Base-by-base conservation (phyloP, 2,329 filamentous ascomycete species). In the Coniochaeta hoffmannii region DNA sequence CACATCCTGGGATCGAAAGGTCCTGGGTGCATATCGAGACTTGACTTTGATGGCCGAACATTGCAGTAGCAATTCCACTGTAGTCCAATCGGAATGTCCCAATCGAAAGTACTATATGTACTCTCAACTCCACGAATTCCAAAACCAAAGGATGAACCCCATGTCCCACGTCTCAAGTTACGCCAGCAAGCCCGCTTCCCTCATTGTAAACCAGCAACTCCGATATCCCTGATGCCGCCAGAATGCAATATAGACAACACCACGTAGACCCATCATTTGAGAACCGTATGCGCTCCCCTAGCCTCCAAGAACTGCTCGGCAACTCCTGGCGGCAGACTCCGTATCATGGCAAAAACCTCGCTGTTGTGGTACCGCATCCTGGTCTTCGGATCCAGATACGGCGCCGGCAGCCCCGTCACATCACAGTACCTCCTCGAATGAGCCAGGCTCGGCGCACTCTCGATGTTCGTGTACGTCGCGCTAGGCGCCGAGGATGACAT, bases 41-140 rank as follows among this genome's bases (percentile, higher is more conserved):
- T 96, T 96, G 92, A 96, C 90, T 96, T 90, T 89, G 89, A 83
- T 86, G 88, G 82, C 87, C 88, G 78, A 74, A 94, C 89, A 93
- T 57, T 55, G 36, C 49, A 32, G 26, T 51, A 51, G 28, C 49
- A 34, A 22, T 32, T 3, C 10, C 49, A 51, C n/a, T 4, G 46
- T 34, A 34, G 32, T 55, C 34, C 49, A 54, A 61, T 30, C 38
- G 49, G 36, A 19, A 50, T 50, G 19, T 44, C 32, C 24, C 15
- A 36, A n/a, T 26, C 32, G n/a, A 34, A 36, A 38, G 19, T 44
- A 19, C 56, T 50, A 14, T 10, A 35, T 26, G 17, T 10, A 28
- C 14, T 15, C 41, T 28, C 6, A 46, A 26, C 19, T 15, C 24
- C 41, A 3, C 5, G 12, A 46, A 24, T 22, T 46, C 41, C 24